Conservation (phyloP, 2,329 filamentous ascomycete species). For the Elsinoe perseae region DNA sequence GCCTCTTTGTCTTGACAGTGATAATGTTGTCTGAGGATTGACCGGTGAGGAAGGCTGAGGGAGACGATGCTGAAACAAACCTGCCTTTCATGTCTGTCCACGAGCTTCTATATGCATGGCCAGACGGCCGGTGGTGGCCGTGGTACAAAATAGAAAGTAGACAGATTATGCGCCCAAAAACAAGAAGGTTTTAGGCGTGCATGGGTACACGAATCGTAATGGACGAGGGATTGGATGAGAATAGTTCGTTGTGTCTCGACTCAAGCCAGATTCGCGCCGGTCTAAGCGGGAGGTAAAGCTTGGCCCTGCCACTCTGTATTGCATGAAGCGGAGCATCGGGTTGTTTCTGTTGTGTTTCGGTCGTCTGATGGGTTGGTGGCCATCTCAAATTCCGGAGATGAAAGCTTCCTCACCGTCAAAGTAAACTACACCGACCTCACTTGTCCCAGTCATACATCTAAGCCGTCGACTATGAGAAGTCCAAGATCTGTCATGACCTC, state of each 20-base stretch:
- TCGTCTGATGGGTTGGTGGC: background rate
- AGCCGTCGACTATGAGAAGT: background rate
- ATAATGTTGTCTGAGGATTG: background rate
- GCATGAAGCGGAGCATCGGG: slow-evolving; percentile 7
- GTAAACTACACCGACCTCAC: background rate
- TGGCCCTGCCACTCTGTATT: slow-evolving; percentile 11
- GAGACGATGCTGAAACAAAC: slow-evolving; percentile 12
- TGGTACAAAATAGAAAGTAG: slow-evolving; percentile 14
- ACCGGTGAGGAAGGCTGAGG: background rate
- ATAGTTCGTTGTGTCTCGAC: slow-evolving; percentile 12
- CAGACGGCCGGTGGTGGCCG: slow-evolving; percentile 1
- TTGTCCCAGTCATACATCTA: background rate
- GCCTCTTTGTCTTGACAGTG: background rate
- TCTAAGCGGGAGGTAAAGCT: slow-evolving; percentile 5
- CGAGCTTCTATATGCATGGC: slow-evolving; percentile 11
- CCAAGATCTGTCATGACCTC: background rate
- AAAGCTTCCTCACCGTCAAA: background rate
- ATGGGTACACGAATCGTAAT: slow-evolving; percentile 4
- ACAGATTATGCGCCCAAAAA: slow-evolving; percentile 5
- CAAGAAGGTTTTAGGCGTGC: slow-evolving; percentile 2
- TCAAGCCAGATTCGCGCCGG: slow-evolving; percentile 14
- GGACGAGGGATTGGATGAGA: slow-evolving; percentile 11
- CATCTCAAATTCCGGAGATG: background rate
- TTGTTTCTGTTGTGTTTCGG: slow-evolving; percentile 12
- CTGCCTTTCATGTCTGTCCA: slow-evolving; percentile 12